Evolutionary conservation across 495 filamentous ascomycete genomes (phyloP).

Genomic region (Penicillium desertorum): DNA sequence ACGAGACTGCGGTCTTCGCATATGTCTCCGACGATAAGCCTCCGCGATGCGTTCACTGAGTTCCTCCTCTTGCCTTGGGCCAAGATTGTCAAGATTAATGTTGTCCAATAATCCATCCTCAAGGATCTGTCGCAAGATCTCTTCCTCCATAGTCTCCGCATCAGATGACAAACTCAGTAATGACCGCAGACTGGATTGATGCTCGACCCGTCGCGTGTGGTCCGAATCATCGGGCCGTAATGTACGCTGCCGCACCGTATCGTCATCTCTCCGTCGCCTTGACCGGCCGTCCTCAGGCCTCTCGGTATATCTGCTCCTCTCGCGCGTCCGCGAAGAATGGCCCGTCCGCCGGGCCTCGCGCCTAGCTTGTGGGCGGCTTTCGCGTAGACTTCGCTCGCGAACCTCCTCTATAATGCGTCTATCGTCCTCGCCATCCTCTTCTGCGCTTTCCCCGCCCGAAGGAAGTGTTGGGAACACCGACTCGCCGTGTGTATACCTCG

Average conservation of each 20-base stretch:
- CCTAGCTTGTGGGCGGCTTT: constrained; percentile 45
- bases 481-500: constrained; percentile 74
- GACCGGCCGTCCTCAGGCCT: constrained; percentile 39
- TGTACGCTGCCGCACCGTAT: constrained; percentile 34
- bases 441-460: constrained; percentile 22
- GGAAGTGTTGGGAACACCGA: constrained; percentile 50
- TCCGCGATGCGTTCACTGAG: constrained; percentile 86
- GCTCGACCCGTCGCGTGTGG: constrained; percentile 62
- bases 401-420: constrained; percentile 67
- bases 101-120: constrained; percentile 85
- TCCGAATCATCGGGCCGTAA: constrained; percentile 23
- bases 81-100: constrained; percentile 78
- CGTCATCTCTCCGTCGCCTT: constrained; percentile 46
- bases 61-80: constrained; percentile 75
- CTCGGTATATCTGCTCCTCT: constrained; percentile 29
- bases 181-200: constrained; percentile 83
- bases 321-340: constrained; percentile 21
- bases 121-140: constrained; percentile 83
- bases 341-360: constrained; percentile 34
- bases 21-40: constrained; percentile 73
- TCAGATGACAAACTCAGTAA: constrained; percentile 69
- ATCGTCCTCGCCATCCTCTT: constrained; percentile 60
- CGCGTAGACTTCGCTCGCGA: constrained; percentile 67
- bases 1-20: constrained; percentile 36
- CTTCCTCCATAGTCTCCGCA: constrained; percentile 80